Evolutionary conservation across 257 asterid genomes (phyloP), one percentile per base, ranked within the genome.

Genomic region (Dorcoceras hygrometricum): DNA sequence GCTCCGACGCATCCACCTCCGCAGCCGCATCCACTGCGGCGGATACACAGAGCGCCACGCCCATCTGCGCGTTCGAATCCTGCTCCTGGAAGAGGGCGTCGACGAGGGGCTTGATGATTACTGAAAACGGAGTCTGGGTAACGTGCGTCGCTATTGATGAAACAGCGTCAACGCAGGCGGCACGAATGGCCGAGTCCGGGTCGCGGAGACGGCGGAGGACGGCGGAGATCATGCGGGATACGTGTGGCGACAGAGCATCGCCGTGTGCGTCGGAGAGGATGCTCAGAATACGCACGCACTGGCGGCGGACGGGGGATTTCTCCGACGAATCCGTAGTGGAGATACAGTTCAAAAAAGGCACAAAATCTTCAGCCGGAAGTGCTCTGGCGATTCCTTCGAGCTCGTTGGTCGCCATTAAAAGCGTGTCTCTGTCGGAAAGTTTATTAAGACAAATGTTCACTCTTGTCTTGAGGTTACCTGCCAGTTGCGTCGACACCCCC

Each of bases 301-400:
- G 96, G 67, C 95, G 95, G 74, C 96, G 96, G 54, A 91, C 97
- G 6, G 98, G 90, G 1, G 98, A 84, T 62, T 87, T 89, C 51
- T 85, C 84, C 39, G 96, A 84, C 25, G 97, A 81, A 76, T 85
- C 89, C 4, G 95, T 81, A 70, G 83, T 29, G 34, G 95, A 76
- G 67, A 91, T 76, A 74, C 93, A 87, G 31, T 70, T 81, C 4
- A 91, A 34, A 70, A 89, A 91, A 11, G 95, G 85, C 18, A 83
- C 81, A 43, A 91, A 81, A 5, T 77, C 70, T 62, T 87, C 96
- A 14, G n/a, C 72, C 0, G 81, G 70, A 6, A 87, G 87, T 31
- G 55, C 56, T 32, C 67, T 71, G 12, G 97, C 98, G 1, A 91
- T 89, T 70, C 65, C 73, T 16, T 91, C 97, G 26, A 91, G 95